phyloP scores from a whole-genome alignment of 179 eudicot species.

The Kewa caespitosa region DNA sequence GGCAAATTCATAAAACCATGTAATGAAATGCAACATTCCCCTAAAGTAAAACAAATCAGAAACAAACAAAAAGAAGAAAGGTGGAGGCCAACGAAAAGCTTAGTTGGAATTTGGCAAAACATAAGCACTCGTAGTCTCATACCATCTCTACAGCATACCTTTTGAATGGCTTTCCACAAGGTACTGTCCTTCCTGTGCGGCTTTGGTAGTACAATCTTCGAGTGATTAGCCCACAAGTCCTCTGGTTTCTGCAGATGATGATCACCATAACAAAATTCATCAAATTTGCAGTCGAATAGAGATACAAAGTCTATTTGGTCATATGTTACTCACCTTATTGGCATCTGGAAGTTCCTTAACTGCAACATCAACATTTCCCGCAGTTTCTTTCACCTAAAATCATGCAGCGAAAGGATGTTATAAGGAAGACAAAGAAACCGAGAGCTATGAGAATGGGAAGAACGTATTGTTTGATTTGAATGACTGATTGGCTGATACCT shows the following conservation, averaged over 20 bases:
- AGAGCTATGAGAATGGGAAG: neutral
- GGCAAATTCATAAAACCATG: neutral
- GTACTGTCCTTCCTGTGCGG: conserved; percentile 78
- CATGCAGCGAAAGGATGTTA: conserved; percentile 10
- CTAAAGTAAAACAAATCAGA: neutral
- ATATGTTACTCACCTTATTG: conserved; percentile 58
- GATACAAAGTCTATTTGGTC: neutral
- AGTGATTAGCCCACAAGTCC: conserved; percentile 90
- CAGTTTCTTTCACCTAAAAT: conserved; percentile 87
- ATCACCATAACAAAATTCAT: conserved; percentile 3
- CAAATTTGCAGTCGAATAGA: neutral
- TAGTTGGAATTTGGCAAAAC: neutral
- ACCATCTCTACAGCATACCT: conserved; percentile 39
- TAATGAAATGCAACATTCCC: neutral
- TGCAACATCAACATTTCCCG: conserved; percentile 84
- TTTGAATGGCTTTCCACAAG: conserved; percentile 77
- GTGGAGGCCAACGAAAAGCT: neutral
- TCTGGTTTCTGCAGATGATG: conserved; percentile 73
- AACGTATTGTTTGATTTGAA: conserved; percentile 5
- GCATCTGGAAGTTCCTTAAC: conserved; percentile 99
- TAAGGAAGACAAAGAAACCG: neutral
- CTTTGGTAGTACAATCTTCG: conserved; percentile 84
- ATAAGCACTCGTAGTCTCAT: neutral
- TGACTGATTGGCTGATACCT: conserved; percentile 37
- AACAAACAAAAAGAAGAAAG: neutral